Evolutionary conservation across 208 protist species (phyloP).

Genomic region (Leptomonas pyrrhocoris): DNA sequence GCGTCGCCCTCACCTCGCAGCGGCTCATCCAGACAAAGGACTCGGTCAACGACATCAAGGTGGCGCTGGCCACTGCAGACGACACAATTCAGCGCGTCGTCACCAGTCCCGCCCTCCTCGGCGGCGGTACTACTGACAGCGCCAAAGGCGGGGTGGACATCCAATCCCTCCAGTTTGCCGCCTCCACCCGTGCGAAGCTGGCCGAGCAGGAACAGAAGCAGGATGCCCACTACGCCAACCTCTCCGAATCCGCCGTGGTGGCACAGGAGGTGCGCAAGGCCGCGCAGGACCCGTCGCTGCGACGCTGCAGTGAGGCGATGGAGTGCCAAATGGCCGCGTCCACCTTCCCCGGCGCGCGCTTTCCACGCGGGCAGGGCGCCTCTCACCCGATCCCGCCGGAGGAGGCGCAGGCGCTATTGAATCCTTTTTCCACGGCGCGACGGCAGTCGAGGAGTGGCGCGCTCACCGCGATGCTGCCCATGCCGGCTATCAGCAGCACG

Average conservation of each 20-base stretch:
- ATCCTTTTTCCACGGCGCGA: constrained; percentile 19
- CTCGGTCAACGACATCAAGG: constrained; percentile 23
- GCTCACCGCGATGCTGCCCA: background rate
- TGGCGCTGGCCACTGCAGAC: constrained; percentile 16
- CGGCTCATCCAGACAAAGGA: constrained; percentile 24
- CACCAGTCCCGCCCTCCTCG: constrained; percentile 5
- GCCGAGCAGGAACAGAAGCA: constrained; percentile 21
- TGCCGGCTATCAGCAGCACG: background rate
- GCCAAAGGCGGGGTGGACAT: constrained; percentile 19
- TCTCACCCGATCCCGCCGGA: background rate
- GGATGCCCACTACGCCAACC: constrained; percentile 18
- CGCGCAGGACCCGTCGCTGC: constrained; percentile 9
- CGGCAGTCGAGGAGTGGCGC: background rate
- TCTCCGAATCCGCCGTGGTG: constrained; percentile 25
- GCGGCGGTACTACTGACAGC: background rate
- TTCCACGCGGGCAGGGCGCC: background rate
- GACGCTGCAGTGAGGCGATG: constrained; percentile 15
- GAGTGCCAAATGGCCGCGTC: constrained; percentile 21
- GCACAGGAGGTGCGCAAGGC: constrained; percentile 25
- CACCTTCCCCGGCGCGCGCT: background rate
- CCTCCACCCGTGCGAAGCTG: constrained; percentile 9
- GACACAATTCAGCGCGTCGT: constrained; percentile 12
- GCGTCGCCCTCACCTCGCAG: constrained; percentile 22
- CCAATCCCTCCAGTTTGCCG: constrained; percentile 24
- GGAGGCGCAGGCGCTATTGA: constrained; percentile 25